phyloP scores from a whole-genome alignment of 345 rosid genomes.

The Brassica napus region DNA sequence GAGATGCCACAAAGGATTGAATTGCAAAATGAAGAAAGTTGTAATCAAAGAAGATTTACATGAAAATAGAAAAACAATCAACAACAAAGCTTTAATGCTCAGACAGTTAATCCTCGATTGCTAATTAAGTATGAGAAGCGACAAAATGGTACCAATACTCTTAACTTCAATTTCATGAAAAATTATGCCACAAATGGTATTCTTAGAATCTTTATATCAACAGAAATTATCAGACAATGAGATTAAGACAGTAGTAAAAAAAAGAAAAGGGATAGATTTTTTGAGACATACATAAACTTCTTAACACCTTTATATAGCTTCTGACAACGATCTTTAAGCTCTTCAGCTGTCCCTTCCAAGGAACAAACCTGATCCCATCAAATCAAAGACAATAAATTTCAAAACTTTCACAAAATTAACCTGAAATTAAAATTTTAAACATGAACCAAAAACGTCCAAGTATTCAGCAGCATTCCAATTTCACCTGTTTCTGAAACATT shows the following conservation, averaged over 20 bases:
- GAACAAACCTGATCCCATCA: slow-evolving; percentile 51
- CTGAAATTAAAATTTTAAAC: neutral
- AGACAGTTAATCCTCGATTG: neutral
- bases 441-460: neutral
- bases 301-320: slow-evolving; percentile 62
- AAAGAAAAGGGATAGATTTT: neutral
- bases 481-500: slow-evolving; percentile 76
- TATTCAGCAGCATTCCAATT: neutral
- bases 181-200: slow-evolving; percentile 9
- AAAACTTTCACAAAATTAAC: neutral
- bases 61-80: slow-evolving; percentile 5
- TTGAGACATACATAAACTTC: slow-evolving; percentile 61
- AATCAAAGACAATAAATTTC: neutral
- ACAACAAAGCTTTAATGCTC: neutral
- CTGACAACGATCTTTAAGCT: slow-evolving; percentile 78
- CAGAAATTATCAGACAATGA: neutral
- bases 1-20: neutral
- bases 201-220: neutral
- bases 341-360: slow-evolving; percentile 66
- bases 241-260: neutral
- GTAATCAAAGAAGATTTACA: neutral
- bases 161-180: neutral
- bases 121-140: slow-evolving; percentile 20
- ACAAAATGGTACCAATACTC: slow-evolving; percentile 1
- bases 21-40: neutral